Evolutionary conservation across 2,329 filamentous ascomycete genomes (phyloP).

Genomic region (Zarea fungicola): DNA sequence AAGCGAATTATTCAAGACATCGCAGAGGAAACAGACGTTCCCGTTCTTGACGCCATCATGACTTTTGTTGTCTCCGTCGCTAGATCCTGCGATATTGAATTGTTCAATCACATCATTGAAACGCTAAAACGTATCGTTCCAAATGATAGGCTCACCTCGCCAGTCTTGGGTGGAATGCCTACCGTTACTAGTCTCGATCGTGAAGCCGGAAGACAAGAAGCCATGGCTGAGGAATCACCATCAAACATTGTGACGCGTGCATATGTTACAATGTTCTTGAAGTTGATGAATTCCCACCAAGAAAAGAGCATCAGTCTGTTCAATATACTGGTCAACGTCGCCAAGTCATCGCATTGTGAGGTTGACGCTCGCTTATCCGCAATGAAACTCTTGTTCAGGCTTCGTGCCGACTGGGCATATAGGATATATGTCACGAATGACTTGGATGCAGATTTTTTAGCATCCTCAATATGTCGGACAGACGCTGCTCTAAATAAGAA

Average conservation of each 20-base stretch:
- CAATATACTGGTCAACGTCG: slow-evolving; percentile 58
- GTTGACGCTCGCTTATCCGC: slow-evolving; percentile 66
- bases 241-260: slow-evolving; percentile 68
- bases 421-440: slow-evolving; percentile 66
- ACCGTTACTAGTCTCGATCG: slow-evolving; percentile 20
- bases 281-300: slow-evolving; percentile 61
- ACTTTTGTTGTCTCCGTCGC: slow-evolving; percentile 61
- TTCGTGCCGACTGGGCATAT: slow-evolving; percentile 77
- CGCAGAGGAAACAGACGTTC: slow-evolving; percentile 56
- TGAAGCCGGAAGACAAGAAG: slow-evolving; percentile 16
- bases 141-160: slow-evolving; percentile 42
- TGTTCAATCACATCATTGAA: slow-evolving; percentile 56
- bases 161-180: slow-evolving; percentile 28
- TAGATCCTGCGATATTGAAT: slow-evolving; percentile 49
- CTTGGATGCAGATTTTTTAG: slow-evolving; percentile 68
- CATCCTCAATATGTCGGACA: slow-evolving; percentile 64
- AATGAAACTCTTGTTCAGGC: slow-evolving; percentile 73
- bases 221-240: slow-evolving; percentile 40
- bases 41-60: slow-evolving; percentile 60
- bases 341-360: slow-evolving; percentile 54
- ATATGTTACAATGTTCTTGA: slow-evolving; percentile 71
- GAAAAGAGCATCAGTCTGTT: slow-evolving; percentile 60
- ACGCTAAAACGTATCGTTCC: slow-evolving; percentile 47
- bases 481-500: slow-evolving; percentile 48
- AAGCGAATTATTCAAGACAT: slow-evolving; percentile 57